Conservation (phyloP, 1,284 basidiomycete species). For the Fomitiporia mediterranea region DNA sequence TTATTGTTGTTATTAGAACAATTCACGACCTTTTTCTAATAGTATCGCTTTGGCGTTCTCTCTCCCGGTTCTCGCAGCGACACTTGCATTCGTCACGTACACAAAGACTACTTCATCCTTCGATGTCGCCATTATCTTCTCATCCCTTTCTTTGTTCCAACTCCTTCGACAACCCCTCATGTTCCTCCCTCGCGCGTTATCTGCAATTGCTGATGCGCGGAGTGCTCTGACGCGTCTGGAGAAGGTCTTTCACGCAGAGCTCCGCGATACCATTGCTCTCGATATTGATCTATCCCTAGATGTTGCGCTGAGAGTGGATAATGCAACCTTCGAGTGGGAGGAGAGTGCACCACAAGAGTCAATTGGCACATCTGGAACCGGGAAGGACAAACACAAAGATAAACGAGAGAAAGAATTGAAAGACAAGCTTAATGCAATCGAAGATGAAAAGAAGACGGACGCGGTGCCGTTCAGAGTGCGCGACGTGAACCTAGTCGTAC, state of each 20-base stretch:
- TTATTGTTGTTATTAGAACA: background rate
- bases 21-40: conserved; percentile 25
- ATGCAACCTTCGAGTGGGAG: conserved; percentile 68
- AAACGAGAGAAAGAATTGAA: conserved; percentile 22
- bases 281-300: conserved; percentile 42
- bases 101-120: conserved; percentile 50
- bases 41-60: conserved; percentile 31
- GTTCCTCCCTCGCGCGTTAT: conserved; percentile 63
- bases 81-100: conserved; percentile 73
- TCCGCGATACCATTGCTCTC: conserved; percentile 39
- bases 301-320: conserved; percentile 45
- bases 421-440: conserved; percentile 21
- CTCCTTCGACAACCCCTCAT: conserved; percentile 63
- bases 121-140: conserved; percentile 63
- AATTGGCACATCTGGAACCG: conserved; percentile 19
- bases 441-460: conserved; percentile 25
- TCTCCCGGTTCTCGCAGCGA: conserved; percentile 66
- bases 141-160: conserved; percentile 68
- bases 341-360: conserved; percentile 28
- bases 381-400: conserved; percentile 17
- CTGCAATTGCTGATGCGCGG: conserved; percentile 59
- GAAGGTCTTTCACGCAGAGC: conserved; percentile 57
- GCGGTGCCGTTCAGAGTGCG: conserved; percentile 45
- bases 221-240: conserved; percentile 55
- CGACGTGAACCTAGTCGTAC: conserved; percentile 49